These are phyloP conservation scores for Cyberlindnera galapagoensis DNA, from an alignment of 805 yeast genomes.

Conservation along the genomic window DNA sequence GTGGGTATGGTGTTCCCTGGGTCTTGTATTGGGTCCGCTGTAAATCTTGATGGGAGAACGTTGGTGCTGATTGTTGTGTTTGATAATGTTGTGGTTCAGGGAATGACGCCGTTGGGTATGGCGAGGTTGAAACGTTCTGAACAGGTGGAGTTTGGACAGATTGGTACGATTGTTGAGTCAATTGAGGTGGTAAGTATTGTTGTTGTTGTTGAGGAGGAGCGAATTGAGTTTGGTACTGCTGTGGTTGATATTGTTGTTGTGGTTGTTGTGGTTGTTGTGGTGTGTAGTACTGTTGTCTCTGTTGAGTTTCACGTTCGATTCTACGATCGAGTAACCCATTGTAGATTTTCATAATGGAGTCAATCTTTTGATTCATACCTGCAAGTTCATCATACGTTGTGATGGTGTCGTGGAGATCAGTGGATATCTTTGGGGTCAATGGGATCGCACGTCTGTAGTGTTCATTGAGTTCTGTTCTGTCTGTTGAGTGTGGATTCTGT, in stretches of 20 bases:
- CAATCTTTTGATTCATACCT: conserved; percentile 72
- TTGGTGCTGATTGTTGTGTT: conserved; percentile 3
- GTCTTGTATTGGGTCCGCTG: conserved; percentile 1
- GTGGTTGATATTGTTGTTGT: conserved; percentile 7
- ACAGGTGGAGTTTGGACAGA: conserved; percentile 5
- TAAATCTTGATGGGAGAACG: conserved; percentile 5
- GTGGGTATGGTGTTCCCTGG: conserved; percentile 10
- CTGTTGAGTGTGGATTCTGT: conserved; percentile 11
- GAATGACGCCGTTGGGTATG: conserved; percentile 11
- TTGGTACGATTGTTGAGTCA: conserved; percentile 2
- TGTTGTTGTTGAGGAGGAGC: conserved; percentile 6
- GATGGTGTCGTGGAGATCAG: conserved; percentile 49
- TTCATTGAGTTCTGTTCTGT: conserved; percentile 39
- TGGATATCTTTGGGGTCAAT: conserved; percentile 64
- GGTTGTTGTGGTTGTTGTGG: conserved; percentile 8
- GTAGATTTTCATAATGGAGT: conserved; percentile 68
- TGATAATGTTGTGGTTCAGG: conserved; percentile 4
- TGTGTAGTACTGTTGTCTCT: conserved; percentile 20
- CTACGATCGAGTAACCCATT: conserved; percentile 65
- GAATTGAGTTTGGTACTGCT: conserved; percentile 3
- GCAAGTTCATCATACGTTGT: conserved; percentile 59
- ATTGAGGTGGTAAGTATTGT: conserved; percentile 3
- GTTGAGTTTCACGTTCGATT: conserved; percentile 30
- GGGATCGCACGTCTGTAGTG: conserved; percentile 53
- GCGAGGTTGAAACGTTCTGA: conserved; percentile 5